Evolutionary conservation across 257 asterid genomes (phyloP).

Genomic region (Solanum virginianum): DNA sequence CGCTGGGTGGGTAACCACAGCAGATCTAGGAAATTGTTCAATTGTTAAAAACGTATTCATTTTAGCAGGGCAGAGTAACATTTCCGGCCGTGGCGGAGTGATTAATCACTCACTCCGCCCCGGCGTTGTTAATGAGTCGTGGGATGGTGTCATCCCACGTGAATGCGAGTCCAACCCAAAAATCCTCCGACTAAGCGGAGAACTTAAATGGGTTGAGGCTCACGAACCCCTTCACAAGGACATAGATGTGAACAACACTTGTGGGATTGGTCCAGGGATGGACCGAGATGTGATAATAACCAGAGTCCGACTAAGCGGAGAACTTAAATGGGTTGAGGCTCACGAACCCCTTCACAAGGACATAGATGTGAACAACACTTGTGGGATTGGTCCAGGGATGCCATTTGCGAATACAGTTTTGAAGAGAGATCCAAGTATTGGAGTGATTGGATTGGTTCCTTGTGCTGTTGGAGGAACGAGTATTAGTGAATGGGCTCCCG

Average conservation of each 20-base stretch:
- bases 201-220: constrained; percentile 19
- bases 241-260: constrained; percentile 10
- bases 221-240: constrained; percentile 27
- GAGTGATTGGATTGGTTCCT: constrained; percentile 25
- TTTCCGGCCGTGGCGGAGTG: constrained; percentile 8
- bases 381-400: constrained; percentile 33
- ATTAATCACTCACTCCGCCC: background rate
- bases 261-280: constrained; percentile 33
- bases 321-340: constrained; percentile 19
- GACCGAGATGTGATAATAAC: too few species aligned
- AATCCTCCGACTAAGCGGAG: constrained; percentile 5
- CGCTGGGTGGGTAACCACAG: background rate
- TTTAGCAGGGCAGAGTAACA: constrained; percentile 14
- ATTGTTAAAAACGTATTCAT: background rate
- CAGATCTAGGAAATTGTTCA: background rate
- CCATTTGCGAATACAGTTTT: constrained; percentile 21
- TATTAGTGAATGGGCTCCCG: constrained; percentile 22
- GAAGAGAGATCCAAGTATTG: background rate
- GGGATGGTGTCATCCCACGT: constrained; percentile 1
- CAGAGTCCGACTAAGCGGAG: too few species aligned
- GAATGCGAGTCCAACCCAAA: constrained; percentile 7
- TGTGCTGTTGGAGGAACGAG: constrained; percentile 33
- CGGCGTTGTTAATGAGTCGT: background rate
- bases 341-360: constrained; percentile 27
- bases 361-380: constrained; percentile 10